Evolutionary conservation across 768 basidiomycete genomes (phyloP).

Genomic region (Podaxis sp.): DNA sequence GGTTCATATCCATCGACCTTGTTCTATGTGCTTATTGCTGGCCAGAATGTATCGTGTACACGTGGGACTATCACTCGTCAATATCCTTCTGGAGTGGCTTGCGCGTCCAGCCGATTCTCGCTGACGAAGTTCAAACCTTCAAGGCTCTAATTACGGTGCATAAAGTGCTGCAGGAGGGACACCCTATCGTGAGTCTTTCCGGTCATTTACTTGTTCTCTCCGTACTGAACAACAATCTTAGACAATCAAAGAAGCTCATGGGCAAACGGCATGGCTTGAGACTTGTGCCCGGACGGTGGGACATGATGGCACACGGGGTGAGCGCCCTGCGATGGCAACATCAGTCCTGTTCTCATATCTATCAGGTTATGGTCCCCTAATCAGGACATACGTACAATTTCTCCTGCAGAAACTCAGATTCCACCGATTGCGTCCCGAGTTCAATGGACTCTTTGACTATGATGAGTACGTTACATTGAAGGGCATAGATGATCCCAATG

Average conservation of each 20-base stretch:
- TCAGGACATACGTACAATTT: slow-evolving; percentile 95
- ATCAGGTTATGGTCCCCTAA: slow-evolving; percentile 87
- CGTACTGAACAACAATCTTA: slow-evolving; percentile 30
- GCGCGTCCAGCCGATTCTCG: slow-evolving; percentile 93
- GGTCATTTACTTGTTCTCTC: slow-evolving; percentile 3
- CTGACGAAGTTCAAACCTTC: slow-evolving; percentile 98
- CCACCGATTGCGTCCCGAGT: slow-evolving; percentile 93
- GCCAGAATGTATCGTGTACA: slow-evolving; percentile 95
- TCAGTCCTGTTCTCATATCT: slow-evolving; percentile 7
- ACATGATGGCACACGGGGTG: slow-evolving; percentile 74
- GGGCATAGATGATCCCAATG: slow-evolving; percentile 98
- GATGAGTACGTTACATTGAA: slow-evolving; percentile 98
- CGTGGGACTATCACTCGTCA: slow-evolving; percentile 99
- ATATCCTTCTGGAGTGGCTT: slow-evolving; percentile 98
- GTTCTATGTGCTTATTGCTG: slow-evolving; percentile 16
- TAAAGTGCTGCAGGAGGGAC: slow-evolving; percentile 97
- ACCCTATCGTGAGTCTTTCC: slow-evolving; percentile 68
- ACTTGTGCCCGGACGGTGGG: slow-evolving; percentile 92
- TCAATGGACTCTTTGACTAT: slow-evolving; percentile 98
- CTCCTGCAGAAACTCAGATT: slow-evolving; percentile 94
- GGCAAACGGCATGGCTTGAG: slow-evolving; percentile 97
- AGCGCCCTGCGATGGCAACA: slow-evolving; percentile 13
- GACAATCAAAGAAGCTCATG: slow-evolving; percentile 96
- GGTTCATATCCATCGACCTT: slow-evolving; percentile 29
- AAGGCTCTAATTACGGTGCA: slow-evolving; percentile 97